phyloP scores from a whole-genome alignment of 1,139 yeast species.

The Taphrina deformans region DNA sequence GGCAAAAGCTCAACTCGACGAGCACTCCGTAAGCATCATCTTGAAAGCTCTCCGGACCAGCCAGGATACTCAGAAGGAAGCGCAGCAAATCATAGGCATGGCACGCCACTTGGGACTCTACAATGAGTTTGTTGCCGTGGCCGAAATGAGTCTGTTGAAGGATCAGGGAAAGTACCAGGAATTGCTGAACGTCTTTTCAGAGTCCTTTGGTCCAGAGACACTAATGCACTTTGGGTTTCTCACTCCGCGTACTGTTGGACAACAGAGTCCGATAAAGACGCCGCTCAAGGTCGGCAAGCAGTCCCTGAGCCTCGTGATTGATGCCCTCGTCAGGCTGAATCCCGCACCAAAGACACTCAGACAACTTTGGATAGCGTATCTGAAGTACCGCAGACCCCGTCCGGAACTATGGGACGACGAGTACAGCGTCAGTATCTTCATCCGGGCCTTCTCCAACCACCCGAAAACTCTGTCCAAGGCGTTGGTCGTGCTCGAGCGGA shows the following conservation, averaged over 20 bases:
- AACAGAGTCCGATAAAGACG: not conserved
- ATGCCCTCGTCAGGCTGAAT: slow-evolving; percentile 25
- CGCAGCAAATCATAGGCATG: not conserved
- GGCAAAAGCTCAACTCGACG: not conserved
- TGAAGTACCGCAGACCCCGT: not conserved
- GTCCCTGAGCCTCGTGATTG: slow-evolving; percentile 17
- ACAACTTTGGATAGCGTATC: slow-evolving; percentile 7
- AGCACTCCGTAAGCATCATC: slow-evolving; percentile 10
- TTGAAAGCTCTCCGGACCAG: slow-evolving; percentile 4
- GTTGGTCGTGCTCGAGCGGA: slow-evolving; percentile 20
- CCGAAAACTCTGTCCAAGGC: slow-evolving; percentile 4
- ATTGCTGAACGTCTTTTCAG: slow-evolving; percentile 7
- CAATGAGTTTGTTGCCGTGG: slow-evolving; percentile 26
- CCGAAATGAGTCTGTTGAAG: slow-evolving; percentile 22
- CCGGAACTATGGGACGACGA: slow-evolving; percentile 6
- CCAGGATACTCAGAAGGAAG: not conserved
- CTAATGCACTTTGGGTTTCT: slow-evolving; percentile 23
- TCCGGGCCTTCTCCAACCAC: slow-evolving; percentile 23
- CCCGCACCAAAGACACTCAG: not conserved
- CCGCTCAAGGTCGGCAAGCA: slow-evolving; percentile 7
- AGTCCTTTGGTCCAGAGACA: slow-evolving; percentile 3
- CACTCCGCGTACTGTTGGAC: not conserved
- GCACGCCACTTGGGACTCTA: slow-evolving; percentile 18
- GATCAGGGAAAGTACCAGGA: slow-evolving; percentile 6
- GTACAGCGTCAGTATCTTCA: slow-evolving; percentile 12